Evolutionary conservation across 768 basidiomycete species (phyloP).

Genomic region (Podaxis carcinomalis): DNA sequence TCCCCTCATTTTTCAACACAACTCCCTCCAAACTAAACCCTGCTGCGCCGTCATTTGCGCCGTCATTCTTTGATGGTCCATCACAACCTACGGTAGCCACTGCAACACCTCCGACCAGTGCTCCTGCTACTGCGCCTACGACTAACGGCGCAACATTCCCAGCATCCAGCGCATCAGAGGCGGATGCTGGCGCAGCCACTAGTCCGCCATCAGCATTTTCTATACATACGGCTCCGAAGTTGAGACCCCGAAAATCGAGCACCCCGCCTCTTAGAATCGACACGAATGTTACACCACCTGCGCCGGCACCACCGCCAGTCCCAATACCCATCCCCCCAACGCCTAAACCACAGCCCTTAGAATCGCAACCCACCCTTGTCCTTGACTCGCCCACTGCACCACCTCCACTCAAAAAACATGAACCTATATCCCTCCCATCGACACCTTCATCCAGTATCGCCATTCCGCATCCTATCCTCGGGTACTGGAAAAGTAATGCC

Average conservation of each 20-base stretch:
- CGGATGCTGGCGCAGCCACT: not conserved
- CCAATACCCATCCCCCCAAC: conserved; percentile 15
- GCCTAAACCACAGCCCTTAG: not conserved
- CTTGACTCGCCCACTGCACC: conserved; percentile 28
- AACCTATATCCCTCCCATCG: conserved; percentile 43
- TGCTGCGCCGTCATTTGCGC: conserved; percentile 21
- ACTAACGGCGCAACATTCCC: not conserved
- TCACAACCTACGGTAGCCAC: conserved; percentile 1
- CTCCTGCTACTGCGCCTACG: not conserved
- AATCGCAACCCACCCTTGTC: not conserved
- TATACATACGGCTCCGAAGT: not conserved
- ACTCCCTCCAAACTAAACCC: conserved; percentile 18
- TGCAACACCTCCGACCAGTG: conserved; percentile 1
- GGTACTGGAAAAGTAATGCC: conserved; percentile 26
- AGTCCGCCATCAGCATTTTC: not conserved
- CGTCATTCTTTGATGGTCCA: conserved; percentile 3
- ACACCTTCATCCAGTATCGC: conserved; percentile 33
- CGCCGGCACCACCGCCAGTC: conserved; percentile 12
- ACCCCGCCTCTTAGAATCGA: conserved; percentile 34
- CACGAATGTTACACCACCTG: conserved; percentile 17
- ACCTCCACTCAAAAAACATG: conserved; percentile 33
- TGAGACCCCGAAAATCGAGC: conserved; percentile 14
- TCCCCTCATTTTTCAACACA: not conserved
- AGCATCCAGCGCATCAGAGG: not conserved
- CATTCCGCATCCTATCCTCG: conserved; percentile 28